Conservation (phyloP, 176 grass and related monocot species). For the Hyparrhenia diplandra region DNA sequence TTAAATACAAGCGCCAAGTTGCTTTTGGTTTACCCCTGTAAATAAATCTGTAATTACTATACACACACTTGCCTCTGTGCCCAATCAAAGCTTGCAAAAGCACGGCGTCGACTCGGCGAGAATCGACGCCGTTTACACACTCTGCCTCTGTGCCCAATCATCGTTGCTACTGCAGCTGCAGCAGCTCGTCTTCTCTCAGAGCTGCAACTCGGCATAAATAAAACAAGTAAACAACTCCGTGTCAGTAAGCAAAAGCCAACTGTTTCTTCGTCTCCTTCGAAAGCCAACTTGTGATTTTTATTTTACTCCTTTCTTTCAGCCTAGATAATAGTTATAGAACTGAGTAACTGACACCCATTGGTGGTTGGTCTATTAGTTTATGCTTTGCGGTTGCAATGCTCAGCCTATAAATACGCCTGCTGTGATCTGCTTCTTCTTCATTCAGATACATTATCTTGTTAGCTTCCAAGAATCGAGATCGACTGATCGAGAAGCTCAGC, state of each 20-base stretch:
- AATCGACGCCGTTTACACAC: constrained; percentile 29
- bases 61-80: background rate
- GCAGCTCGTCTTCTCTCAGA: background rate
- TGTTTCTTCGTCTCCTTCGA: constrained; percentile 5
- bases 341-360: background rate
- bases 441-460: background rate
- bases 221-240: too few species aligned
- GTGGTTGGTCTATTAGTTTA: constrained; percentile 14
- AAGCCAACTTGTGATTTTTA: constrained; percentile 20
- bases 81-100: background rate
- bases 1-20: too few species aligned
- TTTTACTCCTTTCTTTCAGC: background rate
- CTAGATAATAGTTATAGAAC: too few species aligned
- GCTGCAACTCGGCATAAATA: background rate
- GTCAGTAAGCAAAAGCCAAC: constrained; percentile 13
- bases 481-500: background rate
- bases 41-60: background rate
- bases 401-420: constrained; percentile 41
- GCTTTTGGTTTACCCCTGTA: too few species aligned
- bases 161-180: background rate
- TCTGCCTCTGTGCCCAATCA: background rate
- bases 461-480: background rate
- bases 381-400: background rate
- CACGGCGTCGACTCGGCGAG: background rate
- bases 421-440: background rate